Evolutionary conservation across 192 early-diverging fungal genomes (phyloP).

Genomic region (Linderina pennispora): DNA sequence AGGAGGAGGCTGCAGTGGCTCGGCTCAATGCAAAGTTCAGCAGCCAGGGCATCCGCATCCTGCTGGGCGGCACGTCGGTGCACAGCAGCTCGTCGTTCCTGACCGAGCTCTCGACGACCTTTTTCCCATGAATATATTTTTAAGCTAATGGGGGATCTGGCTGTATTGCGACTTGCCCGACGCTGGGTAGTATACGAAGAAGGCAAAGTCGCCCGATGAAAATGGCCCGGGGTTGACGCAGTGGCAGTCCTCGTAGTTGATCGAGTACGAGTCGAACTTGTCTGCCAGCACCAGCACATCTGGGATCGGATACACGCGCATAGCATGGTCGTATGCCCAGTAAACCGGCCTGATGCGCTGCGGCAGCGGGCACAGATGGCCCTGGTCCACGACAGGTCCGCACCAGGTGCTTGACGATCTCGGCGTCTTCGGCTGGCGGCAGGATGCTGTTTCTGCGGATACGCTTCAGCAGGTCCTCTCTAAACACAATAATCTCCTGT

Average conservation of each 20-base stretch:
- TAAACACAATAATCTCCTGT: constrained; percentile 86
- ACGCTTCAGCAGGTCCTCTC: constrained; percentile 75
- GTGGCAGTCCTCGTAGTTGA: constrained; percentile 70
- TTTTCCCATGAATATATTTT: constrained; percentile 10
- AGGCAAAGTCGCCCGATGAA: constrained; percentile 54
- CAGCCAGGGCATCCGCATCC: constrained; percentile 68
- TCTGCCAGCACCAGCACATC: constrained; percentile 84
- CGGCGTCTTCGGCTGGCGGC: constrained; percentile 47
- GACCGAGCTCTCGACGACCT: constrained; percentile 39
- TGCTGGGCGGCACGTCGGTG: constrained; percentile 89
- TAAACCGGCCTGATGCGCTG: constrained; percentile 68
- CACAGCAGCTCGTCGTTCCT: constrained; percentile 63
- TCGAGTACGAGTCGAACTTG: constrained; percentile 69
- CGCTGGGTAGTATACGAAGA: constrained; percentile 71
- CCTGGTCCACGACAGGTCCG: constrained; percentile 78
- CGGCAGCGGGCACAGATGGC: constrained; percentile 79
- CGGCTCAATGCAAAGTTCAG: constrained; percentile 67
- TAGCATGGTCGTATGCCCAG: constrained; percentile 77
- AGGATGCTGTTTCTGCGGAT: constrained; percentile 71
- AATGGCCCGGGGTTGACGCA: constrained; percentile 78
- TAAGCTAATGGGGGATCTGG: constrained; percentile 25
- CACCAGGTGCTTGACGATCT: constrained; percentile 52
- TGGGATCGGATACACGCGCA: constrained; percentile 83
- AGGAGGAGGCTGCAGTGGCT: constrained; percentile 82
- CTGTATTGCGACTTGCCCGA: constrained; percentile 45